Conservation (phyloP, 306 rosid species). For the Luffa acutangula region DNA sequence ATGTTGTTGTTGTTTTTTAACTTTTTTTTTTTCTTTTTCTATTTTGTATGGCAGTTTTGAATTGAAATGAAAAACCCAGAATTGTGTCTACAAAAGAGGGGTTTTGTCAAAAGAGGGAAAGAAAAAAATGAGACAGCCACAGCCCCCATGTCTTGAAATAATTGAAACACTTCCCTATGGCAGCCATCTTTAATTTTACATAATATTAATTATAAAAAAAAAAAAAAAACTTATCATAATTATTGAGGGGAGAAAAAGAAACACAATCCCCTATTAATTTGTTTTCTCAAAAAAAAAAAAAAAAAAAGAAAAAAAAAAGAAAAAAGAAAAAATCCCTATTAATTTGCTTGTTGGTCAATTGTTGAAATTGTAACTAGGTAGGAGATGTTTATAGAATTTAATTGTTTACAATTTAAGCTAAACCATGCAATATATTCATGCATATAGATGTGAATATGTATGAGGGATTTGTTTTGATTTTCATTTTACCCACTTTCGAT, state of each 20-base stretch:
- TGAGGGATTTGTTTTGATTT: neutral
- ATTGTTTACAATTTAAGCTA: neutral
- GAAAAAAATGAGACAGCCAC: constrained; percentile 4
- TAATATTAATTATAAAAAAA: neutral
- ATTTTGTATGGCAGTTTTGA: neutral
- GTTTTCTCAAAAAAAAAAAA: no score
- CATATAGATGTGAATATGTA: no score
- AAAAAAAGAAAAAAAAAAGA: no score
- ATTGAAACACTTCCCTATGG: constrained; percentile 1
- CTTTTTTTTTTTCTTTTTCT: neutral
- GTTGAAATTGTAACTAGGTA: neutral
- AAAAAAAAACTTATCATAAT: neutral
- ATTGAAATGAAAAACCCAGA: neutral
- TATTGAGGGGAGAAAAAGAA: neutral
- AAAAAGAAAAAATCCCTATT: no score
- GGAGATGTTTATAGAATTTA: neutral
- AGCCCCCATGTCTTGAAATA: neutral
- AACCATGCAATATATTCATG: neutral
- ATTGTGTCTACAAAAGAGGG: neutral
- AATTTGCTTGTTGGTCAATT: neutral
- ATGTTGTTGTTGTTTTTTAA: neutral
- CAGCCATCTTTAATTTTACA: neutral
- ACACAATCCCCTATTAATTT: neutral
- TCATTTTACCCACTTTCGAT: neutral
- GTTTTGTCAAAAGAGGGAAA: neutral